phyloP scores from a whole-genome alignment of 495 filamentous ascomycete genomes.

The Annulohypoxylon bovei region DNA sequence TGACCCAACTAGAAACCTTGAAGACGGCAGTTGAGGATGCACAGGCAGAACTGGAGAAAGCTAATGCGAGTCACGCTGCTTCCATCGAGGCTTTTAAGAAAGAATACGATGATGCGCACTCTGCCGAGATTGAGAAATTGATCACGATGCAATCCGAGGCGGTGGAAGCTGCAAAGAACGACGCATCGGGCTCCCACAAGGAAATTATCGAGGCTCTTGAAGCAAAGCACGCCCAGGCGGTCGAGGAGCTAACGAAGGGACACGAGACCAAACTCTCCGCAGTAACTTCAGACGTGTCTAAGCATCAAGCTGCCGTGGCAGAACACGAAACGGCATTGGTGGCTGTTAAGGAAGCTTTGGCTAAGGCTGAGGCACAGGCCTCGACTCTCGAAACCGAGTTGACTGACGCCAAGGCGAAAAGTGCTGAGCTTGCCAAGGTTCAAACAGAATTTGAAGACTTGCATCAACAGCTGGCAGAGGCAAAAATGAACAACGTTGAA shows the following conservation, averaged over 20 bases:
- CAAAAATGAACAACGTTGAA: constrained; percentile 65
- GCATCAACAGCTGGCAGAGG: constrained; percentile 59
- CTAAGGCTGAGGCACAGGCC: constrained; percentile 38
- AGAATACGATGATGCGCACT: constrained; percentile 56
- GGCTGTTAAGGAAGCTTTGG: constrained; percentile 39
- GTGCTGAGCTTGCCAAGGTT: constrained; percentile 47
- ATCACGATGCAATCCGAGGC: constrained; percentile 56
- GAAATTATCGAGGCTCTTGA: constrained; percentile 53
- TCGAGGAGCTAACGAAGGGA: constrained; percentile 55
- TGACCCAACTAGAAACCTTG: constrained; percentile 44
- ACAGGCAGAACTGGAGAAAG: constrained; percentile 53
- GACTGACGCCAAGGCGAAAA: constrained; percentile 44
- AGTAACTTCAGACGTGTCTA: constrained; percentile 28
- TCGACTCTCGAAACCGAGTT: constrained; percentile 36
- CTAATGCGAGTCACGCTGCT: constrained; percentile 49
- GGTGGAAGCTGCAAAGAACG: constrained; percentile 51
- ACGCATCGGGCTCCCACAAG: constrained; percentile 45
- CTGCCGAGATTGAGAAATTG: constrained; percentile 60
- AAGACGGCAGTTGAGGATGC: constrained; percentile 47
- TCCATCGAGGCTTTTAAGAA: constrained; percentile 55
- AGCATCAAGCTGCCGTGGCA: constrained; percentile 36
- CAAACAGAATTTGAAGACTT: constrained; percentile 57
- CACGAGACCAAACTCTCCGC: constrained; percentile 46
- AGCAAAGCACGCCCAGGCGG: constrained; percentile 51
- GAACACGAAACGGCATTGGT: constrained; percentile 38